phyloP scores from a whole-genome alignment of 345 rosid species.

The Eucalyptus decipiens region DNA sequence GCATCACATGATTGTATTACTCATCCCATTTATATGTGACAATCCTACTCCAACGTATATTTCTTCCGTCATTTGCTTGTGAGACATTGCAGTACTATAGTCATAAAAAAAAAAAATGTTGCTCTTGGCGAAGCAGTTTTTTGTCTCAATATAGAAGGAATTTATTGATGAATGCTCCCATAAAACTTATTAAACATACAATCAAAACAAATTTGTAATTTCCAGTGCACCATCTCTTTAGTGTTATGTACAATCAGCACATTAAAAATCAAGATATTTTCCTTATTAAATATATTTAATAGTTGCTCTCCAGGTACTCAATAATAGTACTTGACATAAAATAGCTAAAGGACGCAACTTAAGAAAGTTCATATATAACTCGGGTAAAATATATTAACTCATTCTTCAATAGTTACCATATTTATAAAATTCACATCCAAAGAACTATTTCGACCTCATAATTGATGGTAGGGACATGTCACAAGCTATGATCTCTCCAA shows the following conservation, averaged over 20 bases:
- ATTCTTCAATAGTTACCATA: neutral
- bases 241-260: neutral
- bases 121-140: neutral
- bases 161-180: neutral
- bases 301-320: neutral
- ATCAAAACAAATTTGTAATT: neutral
- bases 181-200: neutral
- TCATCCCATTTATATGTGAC: neutral
- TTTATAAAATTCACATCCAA: neutral
- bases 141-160: neutral
- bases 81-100: neutral
- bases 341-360: neutral
- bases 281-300: too few species aligned
- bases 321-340: neutral
- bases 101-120: neutral
- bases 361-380: neutral
- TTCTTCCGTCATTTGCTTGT: neutral
- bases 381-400: neutral
- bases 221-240: neutral
- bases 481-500: too few species aligned
- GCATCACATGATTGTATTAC: neutral
- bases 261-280: neutral
- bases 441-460: neutral
- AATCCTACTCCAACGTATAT: neutral
- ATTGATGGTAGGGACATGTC: too few species aligned